A percentile compares a stretch with the other conserved stretches of the same genome.
phyloP scores from a whole-genome alignment of 805 yeast genomes.

The Saccharomycopsis sp. region DNA sequence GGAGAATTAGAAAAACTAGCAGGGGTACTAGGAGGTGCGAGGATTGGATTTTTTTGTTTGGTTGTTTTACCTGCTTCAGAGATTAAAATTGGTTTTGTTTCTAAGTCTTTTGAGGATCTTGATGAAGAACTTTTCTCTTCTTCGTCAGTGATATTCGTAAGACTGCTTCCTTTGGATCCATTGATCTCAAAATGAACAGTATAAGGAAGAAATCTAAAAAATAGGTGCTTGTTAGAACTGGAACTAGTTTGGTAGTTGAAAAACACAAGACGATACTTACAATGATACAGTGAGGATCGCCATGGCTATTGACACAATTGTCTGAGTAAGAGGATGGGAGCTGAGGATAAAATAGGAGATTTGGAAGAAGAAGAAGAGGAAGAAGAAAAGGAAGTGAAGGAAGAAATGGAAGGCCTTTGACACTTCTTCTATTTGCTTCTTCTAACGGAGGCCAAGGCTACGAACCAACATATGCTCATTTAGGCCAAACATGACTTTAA shows the following conservation, averaged over 20 bases:
- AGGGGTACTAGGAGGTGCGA: background rate
- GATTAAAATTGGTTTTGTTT: background rate
- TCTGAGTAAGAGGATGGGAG: no score
- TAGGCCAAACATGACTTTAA: no score
- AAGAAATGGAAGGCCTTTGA: no score
- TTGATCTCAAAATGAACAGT: constrained; percentile 17
- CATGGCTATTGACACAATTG: constrained; percentile 7
- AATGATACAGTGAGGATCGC: constrained; percentile 13
- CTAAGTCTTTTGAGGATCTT: background rate
- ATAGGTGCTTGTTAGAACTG: background rate
- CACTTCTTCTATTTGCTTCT: no score
- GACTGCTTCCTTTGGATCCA: no score
- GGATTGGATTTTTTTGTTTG: background rate
- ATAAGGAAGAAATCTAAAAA: constrained; percentile 15
- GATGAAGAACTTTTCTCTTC: no score
- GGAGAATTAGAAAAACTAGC: constrained; percentile 1
- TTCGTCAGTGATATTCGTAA: no score
- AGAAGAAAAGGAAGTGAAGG: no score
- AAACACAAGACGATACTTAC: constrained; percentile 6
- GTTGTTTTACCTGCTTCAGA: background rate
- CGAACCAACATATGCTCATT: no score
- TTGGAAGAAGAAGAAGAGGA: no score
- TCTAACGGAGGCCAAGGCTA: no score
- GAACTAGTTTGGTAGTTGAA: background rate
- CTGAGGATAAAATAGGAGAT: no score